These are phyloP conservation scores for Nakazawaea ambrosiae DNA, from an alignment of 805 yeast genomes.

Conservation along the genomic window DNA sequence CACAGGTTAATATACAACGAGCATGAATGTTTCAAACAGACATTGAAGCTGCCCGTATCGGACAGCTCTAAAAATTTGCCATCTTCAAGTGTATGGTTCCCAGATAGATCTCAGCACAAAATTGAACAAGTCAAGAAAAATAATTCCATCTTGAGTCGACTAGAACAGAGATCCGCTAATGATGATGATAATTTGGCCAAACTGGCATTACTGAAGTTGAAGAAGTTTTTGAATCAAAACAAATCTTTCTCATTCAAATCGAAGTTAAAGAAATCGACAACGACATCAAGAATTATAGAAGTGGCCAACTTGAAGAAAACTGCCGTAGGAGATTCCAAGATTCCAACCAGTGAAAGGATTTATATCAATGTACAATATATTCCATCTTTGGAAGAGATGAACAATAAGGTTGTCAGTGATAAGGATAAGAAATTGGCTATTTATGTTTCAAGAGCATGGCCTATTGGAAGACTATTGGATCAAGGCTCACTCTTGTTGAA, in stretches of 20 bases:
- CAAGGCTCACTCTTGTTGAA: slow-evolving; percentile 38
- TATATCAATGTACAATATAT: slow-evolving; percentile 42
- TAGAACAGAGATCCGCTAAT: slow-evolving; percentile 5
- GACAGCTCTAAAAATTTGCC: slow-evolving; percentile 26
- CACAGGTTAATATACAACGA: slow-evolving; percentile 33
- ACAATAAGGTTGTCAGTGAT: slow-evolving; percentile 2
- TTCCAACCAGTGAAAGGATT: slow-evolving; percentile 36
- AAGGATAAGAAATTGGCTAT: slow-evolving; percentile 22
- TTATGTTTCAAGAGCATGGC: slow-evolving; percentile 49
- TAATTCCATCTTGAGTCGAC: slow-evolving; percentile 13
- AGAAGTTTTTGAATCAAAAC: slow-evolving; percentile 6
- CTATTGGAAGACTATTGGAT: slow-evolving; percentile 53
- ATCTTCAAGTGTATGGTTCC: slow-evolving; percentile 41
- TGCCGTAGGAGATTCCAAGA: slow-evolving; percentile 47
- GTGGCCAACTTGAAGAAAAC: slow-evolving; percentile 32
- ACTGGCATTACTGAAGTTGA: slow-evolving; percentile 7
- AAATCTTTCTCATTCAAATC: neutral
- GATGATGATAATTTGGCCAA: slow-evolving; percentile 6
- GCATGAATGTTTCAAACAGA: slow-evolving; percentile 21
- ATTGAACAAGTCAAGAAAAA: slow-evolving; percentile 21
- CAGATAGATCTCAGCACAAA: slow-evolving; percentile 34
- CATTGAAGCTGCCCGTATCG: slow-evolving; percentile 2
- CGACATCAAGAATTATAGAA: slow-evolving; percentile 24
- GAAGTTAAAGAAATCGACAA: slow-evolving; percentile 2
- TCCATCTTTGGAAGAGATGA: slow-evolving; percentile 13